These are phyloP conservation scores for Suhomyces choctaworum DNA, from an alignment of 1,139 yeast species.

Conservation along the genomic window DNA sequence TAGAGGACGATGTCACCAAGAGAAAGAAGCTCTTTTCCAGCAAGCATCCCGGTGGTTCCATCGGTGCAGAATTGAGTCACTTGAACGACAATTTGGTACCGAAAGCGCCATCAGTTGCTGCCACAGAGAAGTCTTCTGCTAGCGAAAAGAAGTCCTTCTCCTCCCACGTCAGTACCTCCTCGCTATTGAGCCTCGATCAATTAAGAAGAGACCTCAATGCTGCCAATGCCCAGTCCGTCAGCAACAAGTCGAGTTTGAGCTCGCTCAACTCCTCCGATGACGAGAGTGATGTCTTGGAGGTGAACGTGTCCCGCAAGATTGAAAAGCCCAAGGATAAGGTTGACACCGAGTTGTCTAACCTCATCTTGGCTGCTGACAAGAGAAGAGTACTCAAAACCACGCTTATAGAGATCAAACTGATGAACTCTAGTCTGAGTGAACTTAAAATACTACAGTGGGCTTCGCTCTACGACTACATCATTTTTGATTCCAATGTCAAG, in stretches of 20 bases:
- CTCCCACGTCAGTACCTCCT: slow-evolving; percentile 26
- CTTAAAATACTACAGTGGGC: slow-evolving; percentile 31
- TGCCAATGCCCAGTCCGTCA: neutral
- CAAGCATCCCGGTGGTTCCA: slow-evolving; percentile 90
- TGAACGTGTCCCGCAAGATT: neutral
- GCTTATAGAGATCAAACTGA: slow-evolving; percentile 9
- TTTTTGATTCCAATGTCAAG: slow-evolving; percentile 16
- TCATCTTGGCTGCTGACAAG: slow-evolving; percentile 9
- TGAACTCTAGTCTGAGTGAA: slow-evolving; percentile 17
- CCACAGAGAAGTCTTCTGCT: slow-evolving; percentile 2
- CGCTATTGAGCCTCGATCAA: slow-evolving; percentile 33
- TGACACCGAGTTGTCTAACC: slow-evolving; percentile 8
- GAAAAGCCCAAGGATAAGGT: neutral
- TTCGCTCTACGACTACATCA: slow-evolving; percentile 32
- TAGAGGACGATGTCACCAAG: slow-evolving; percentile 54
- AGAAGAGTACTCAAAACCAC: slow-evolving; percentile 13
- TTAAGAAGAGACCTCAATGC: slow-evolving; percentile 20
- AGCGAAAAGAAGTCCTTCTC: slow-evolving; percentile 11
- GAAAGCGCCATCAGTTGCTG: slow-evolving; percentile 1
- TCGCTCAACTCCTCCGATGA: slow-evolving; percentile 28
- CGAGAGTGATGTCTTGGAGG: slow-evolving; percentile 16
- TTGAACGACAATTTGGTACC: slow-evolving; percentile 28
- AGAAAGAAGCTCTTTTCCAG: slow-evolving; percentile 61
- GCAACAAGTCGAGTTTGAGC: slow-evolving; percentile 11
- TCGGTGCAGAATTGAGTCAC: slow-evolving; percentile 58